Base-by-base conservation (phyloP, 2,329 filamentous ascomycete species). In the Aspergillus arachidicola region DNA sequence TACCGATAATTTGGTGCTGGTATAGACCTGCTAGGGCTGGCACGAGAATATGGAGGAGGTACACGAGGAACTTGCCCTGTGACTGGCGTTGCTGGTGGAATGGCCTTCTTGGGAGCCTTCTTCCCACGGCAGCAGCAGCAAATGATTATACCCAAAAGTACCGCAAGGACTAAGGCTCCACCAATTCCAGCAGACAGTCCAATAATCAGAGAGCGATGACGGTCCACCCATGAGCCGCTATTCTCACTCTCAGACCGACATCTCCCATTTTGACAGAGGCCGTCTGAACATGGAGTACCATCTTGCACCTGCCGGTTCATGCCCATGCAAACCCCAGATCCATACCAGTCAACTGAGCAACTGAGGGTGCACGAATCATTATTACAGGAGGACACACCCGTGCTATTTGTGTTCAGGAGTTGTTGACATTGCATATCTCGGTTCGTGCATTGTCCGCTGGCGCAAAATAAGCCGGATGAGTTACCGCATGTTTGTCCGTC, bases 131-230 rank as follows among this genome's bases (percentile, higher is more conserved):
- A 45, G 26, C 63, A 67, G 14, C 66, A 66, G 55, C 60, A 59
- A 21, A 54, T 46, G 1, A 63, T 45, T 11, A 68, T 56, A 7
- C 54, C 60, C 1, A n/a, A 16, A 2, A 66, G 28, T 0, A 60
- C 4, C 1, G 58, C 60, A 19, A 69, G 64, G 7, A 69, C 30
- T 2, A 69, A 38, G 0, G 59, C 57, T 2, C 67, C 65, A 0
- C 65, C 67, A 14, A 69, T 61, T 2, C 67, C 67, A 6, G 64
- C 64, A 11, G 59, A 55, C 1, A 69, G 59, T 2, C 67, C 67
- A 30, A 69, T 68, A 1, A 69, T 59, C 14, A 69, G 41, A 0
- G 57, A 50, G 0, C 57, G 54, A 23, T 68, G 54, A 1, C 57
- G 56, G 23, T 67, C 53, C 19, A 68, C 50, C 67, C 67, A 68